Evolutionary conservation across 805 yeast genomes (phyloP).

Genomic region (Suhomyces prunicola): DNA sequence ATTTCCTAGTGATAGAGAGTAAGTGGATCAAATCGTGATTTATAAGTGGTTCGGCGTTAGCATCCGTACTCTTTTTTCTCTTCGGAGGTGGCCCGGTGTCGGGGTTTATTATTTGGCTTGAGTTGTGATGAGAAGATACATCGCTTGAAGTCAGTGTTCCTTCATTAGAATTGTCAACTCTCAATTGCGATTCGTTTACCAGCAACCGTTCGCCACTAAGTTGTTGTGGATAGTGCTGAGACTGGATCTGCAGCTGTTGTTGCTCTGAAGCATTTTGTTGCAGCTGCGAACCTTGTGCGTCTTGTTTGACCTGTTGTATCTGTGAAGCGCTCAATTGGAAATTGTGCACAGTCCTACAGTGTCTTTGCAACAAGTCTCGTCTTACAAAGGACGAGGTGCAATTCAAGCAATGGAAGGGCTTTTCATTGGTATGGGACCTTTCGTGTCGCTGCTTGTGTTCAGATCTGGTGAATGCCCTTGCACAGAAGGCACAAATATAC

Average conservation of each 20-base stretch:
- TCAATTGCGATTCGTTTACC: neutral
- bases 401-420: conserved; percentile 71
- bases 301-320: neutral
- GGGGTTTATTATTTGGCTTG: neutral
- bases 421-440: conserved; percentile 91
- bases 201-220: neutral
- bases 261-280: neutral
- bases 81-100: conserved; percentile 1
- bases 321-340: conserved; percentile 14
- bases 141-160: neutral
- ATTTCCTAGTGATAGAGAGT: conserved; percentile 25
- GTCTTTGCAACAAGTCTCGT: conserved; percentile 73
- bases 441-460: conserved; percentile 95
- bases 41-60: neutral
- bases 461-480: conserved; percentile 87
- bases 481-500: conserved; percentile 76
- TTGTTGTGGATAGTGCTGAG: neutral
- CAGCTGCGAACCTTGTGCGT: neutral
- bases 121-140: neutral
- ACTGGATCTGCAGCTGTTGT: neutral
- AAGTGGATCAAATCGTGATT: conserved; percentile 25
- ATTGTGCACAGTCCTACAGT: conserved; percentile 72
- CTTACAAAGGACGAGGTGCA: conserved; percentile 75
- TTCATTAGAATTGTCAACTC: neutral
- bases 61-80: conserved; percentile 3